phyloP scores from a whole-genome alignment of 1,284 basidiomycete species.

The Trametes pubescens region DNA sequence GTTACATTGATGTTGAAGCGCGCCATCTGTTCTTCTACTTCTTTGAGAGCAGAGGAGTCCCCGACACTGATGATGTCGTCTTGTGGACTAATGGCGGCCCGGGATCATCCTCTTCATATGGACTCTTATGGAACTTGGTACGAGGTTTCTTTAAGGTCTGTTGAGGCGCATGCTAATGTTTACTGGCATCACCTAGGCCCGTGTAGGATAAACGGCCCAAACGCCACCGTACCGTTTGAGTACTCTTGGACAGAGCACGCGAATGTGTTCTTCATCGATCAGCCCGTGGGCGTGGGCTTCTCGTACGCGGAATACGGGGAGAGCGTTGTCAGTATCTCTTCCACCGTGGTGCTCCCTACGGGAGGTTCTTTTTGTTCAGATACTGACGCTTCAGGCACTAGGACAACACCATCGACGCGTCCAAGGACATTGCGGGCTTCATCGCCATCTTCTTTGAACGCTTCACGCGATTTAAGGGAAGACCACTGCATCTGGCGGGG shows the following conservation, averaged over 20 bases:
- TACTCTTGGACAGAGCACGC: slow-evolving; percentile 76
- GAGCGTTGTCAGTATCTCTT: slow-evolving; percentile 50
- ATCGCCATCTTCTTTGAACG: slow-evolving; percentile 79
- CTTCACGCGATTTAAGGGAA: slow-evolving; percentile 69
- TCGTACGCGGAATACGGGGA: slow-evolving; percentile 78
- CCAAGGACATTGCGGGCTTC: slow-evolving; percentile 77
- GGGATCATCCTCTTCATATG: slow-evolving; percentile 64
- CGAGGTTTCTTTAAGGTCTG: slow-evolving; percentile 47
- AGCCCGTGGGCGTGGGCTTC: slow-evolving; percentile 71
- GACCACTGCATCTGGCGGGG: slow-evolving; percentile 72
- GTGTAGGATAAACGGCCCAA: slow-evolving; percentile 46
- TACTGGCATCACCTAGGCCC: slow-evolving; percentile 48
- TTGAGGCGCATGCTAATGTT: slow-evolving; percentile 64
- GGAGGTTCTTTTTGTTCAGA: neutral
- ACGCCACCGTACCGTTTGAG: slow-evolving; percentile 57
- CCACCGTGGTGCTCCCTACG: neutral
- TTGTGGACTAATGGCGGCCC: slow-evolving; percentile 72
- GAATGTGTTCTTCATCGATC: slow-evolving; percentile 77
- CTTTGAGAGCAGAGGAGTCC: slow-evolving; percentile 79
- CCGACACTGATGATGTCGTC: slow-evolving; percentile 69
- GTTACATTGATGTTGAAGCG: slow-evolving; percentile 75
- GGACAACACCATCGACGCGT: slow-evolving; percentile 74
- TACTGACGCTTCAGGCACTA: slow-evolving; percentile 28
- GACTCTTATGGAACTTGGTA: slow-evolving; percentile 75
- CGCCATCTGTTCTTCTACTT: slow-evolving; percentile 83